Percentiles rank a stretch among this genome's conserved stretches.
These are phyloP conservation scores for Colletotrichum orbiculare DNA, from an alignment of 2,329 filamentous ascomycete species.

Conservation along the genomic window DNA sequence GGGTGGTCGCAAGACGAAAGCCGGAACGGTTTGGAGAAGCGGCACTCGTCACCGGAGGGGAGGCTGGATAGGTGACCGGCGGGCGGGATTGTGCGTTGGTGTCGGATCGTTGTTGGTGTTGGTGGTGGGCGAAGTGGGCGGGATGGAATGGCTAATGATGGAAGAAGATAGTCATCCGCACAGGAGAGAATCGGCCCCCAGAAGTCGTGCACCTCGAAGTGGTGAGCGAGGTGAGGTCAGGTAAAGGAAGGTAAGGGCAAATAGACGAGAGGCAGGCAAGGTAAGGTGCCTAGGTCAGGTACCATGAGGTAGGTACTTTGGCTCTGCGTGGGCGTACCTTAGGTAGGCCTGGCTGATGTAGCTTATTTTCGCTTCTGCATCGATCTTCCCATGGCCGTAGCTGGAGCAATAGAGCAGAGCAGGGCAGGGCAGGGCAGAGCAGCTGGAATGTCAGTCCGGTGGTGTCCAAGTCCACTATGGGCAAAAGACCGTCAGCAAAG, in stretches of 20 bases:
- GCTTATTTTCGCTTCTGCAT: slow-evolving; percentile 37
- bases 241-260: not conserved
- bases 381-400: slow-evolving; percentile 28
- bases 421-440: slow-evolving; percentile 22
- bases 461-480: no score
- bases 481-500: not conserved
- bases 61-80: slow-evolving; percentile 12
- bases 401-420: slow-evolving; percentile 19
- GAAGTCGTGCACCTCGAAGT: slow-evolving; percentile 21
- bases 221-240: no score
- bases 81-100: slow-evolving; percentile 4
- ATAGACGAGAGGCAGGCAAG: not conserved
- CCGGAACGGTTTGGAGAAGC: slow-evolving; percentile 19
- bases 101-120: not conserved
- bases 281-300: not conserved
- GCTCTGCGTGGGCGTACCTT: slow-evolving; percentile 31
- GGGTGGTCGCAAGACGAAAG: slow-evolving; percentile 17
- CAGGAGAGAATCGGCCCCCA: not conserved
- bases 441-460: not conserved
- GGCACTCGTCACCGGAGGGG: not conserved
- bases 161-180: slow-evolving; percentile 8
- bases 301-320: slow-evolving; percentile 24
- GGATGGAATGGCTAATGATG: slow-evolving; percentile 4
- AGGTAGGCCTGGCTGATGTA: slow-evolving; percentile 32
- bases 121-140: slow-evolving; percentile 10